Evolutionary conservation across 495 filamentous ascomycete species (phyloP), one percentile per base, ranked within the genome.

Genomic region (Lophiostoma macrostomum): DNA sequence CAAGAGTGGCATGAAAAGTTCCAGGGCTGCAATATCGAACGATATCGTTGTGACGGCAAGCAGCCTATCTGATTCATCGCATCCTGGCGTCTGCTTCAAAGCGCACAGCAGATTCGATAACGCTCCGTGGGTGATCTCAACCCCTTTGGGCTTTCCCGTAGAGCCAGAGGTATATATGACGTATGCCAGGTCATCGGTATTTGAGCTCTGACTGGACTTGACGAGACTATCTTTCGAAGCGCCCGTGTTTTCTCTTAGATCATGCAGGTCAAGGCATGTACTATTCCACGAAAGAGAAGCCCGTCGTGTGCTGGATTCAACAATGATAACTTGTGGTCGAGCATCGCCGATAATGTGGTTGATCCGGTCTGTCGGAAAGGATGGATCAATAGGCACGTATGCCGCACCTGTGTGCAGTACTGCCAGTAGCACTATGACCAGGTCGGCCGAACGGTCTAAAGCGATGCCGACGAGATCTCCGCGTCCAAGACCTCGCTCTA

Each of bases 41-140:
- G 53, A 56, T 5, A 56, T 41, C 7, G 53, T 56, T 0, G 53
- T 51, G 4, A 52, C 31, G n/a, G 53, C 53, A 4, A 56, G 30
- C 30, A 56, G 45, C 6, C 53, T 45, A 19, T 56, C 53, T 11
- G 5, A 13, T n/a, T 40, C 46, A 36, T 10, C 41, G 34, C 53
- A 56, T 18, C 53, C 53, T 38, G 53, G 53, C 22, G 50, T 46
- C 46, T 16, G 27, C 34, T 42, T 45, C 53, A 56, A 22, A 28
- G 59, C 57, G 22, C 31, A 16, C 13, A 65, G 56, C 12, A 63
- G 39, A 30, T 65, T 78, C 41, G 70, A 71, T 2, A 74, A 63
- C 14, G 72, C 74, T 44, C 60, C 55, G 44, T 83, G 79, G 2
- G 65, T 67, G 1, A 80, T 65, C 5, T 71, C 60, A 4, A 80